phyloP scores from a whole-genome alignment of 495 filamentous ascomycete species.

The Lindgomyces ingoldianus region DNA sequence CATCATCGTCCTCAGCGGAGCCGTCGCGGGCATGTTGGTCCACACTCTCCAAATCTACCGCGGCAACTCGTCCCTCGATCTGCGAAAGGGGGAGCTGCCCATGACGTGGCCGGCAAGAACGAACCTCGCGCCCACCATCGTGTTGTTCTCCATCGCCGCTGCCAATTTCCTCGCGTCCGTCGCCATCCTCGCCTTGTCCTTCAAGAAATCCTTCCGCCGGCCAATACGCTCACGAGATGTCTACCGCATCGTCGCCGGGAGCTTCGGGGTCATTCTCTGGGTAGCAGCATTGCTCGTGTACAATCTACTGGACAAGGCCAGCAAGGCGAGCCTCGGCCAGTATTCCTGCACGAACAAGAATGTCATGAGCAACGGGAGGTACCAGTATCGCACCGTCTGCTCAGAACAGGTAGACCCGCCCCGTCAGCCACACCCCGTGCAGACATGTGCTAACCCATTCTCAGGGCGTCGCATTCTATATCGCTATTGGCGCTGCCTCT shows the following conservation, averaged over 20 bases:
- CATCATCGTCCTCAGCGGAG: slow-evolving; percentile 31
- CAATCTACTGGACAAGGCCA: slow-evolving; percentile 23
- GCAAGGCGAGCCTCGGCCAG: slow-evolving; percentile 29
- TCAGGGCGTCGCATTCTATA: slow-evolving; percentile 30
- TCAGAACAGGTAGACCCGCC: slow-evolving; percentile 33
- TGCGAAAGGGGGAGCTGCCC: slow-evolving; percentile 33
- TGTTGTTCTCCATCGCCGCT: slow-evolving; percentile 25
- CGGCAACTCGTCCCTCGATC: slow-evolving; percentile 27
- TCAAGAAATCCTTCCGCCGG: slow-evolving; percentile 20
- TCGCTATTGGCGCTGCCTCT: slow-evolving; percentile 25
- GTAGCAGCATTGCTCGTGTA: slow-evolving; percentile 13
- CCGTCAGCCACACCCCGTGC: background rate
- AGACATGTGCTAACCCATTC: slow-evolving; percentile 8
- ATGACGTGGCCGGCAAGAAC: slow-evolving; percentile 33
- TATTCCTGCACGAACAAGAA: slow-evolving; percentile 33
- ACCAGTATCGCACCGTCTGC: slow-evolving; percentile 35
- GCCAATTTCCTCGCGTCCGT: slow-evolving; percentile 27
- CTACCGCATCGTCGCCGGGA: slow-evolving; percentile 29
- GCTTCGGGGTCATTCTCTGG: slow-evolving; percentile 29
- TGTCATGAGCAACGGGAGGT: slow-evolving; percentile 34
- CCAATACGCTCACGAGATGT: slow-evolving; percentile 28
- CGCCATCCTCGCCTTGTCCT: slow-evolving; percentile 21
- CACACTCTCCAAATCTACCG: slow-evolving; percentile 31
- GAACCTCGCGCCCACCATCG: slow-evolving; percentile 26
- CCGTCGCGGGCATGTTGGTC: slow-evolving; percentile 20